A percentile compares a stretch with the other conserved stretches of the same genome.
phyloP scores from a whole-genome alignment of 129 eudicot species.

The Helichrysum umbraculigerum region DNA sequence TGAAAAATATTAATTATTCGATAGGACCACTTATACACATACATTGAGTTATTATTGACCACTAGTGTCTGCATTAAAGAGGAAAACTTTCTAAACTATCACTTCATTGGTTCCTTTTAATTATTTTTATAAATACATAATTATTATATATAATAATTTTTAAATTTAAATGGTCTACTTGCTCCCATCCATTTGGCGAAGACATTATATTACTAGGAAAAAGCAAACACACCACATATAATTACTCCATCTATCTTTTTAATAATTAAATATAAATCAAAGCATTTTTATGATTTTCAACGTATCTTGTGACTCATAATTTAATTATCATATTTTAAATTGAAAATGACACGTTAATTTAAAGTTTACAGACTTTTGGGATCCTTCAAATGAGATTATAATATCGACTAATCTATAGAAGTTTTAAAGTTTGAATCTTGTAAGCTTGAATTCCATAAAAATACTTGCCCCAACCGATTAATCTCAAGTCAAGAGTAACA shows the following conservation, averaged over 20 bases:
- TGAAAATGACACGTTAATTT: background rate
- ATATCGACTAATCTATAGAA: too few species aligned
- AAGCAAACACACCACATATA: conserved; percentile 31
- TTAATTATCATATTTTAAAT: conserved; percentile 4
- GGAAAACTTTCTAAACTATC: background rate
- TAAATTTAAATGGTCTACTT: conserved; percentile 8
- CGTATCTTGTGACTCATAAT: conserved; percentile 18
- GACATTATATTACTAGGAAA: conserved; percentile 25
- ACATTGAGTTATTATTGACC: background rate
- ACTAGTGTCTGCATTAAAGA: conserved; percentile 14
- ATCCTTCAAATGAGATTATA: too few species aligned
- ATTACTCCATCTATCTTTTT: conserved; percentile 26
- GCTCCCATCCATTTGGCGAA: conserved; percentile 24
- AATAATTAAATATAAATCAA: too few species aligned
- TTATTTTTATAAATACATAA: background rate
- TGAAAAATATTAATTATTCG: conserved; percentile 3
- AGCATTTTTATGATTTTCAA: background rate
- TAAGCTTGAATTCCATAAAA: too few species aligned
- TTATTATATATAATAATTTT: background rate
- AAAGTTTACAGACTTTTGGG: too few species aligned
- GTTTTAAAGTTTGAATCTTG: too few species aligned
- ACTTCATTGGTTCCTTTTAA: conserved; percentile 1
- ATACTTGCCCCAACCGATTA: too few species aligned
- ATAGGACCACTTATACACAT: conserved; percentile 6
- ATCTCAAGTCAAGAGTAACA: too few species aligned